A percentile compares a stretch with the other conserved stretches of the same genome.
These are phyloP conservation scores for Akebia trifoliata DNA, from an alignment of 164 flowering plant genomes.

Conservation along the genomic window DNA sequence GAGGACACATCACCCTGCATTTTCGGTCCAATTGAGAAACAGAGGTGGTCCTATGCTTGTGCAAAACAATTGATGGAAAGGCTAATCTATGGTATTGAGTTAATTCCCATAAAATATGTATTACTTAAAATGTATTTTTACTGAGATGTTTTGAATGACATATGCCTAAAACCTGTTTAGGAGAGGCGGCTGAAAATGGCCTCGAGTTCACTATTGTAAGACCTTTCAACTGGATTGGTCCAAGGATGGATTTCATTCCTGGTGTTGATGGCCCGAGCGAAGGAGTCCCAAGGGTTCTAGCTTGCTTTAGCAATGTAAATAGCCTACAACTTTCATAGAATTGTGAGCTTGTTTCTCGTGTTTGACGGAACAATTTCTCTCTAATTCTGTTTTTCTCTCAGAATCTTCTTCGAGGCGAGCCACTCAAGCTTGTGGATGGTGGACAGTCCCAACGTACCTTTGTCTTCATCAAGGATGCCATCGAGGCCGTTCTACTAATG, in stretches of 20 bases:
- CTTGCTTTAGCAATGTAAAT: slow-evolving; percentile 87
- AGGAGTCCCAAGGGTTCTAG: slow-evolving; percentile 85
- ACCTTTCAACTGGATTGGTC: slow-evolving; percentile 93
- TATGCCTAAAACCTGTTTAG: slow-evolving; percentile 22
- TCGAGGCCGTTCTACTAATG: slow-evolving; percentile 68
- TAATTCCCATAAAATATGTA: too few relatives aligned
- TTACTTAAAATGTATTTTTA: background rate
- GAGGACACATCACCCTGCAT: slow-evolving; percentile 81
- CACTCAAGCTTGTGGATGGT: slow-evolving; percentile 71
- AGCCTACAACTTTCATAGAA: background rate
- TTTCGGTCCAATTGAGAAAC: slow-evolving; percentile 82
- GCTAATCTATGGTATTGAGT: slow-evolving; percentile 69
- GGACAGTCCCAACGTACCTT: slow-evolving; percentile 64
- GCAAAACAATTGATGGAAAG: slow-evolving; percentile 91
- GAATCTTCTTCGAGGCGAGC: slow-evolving; percentile 56
- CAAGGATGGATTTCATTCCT: slow-evolving; percentile 87
- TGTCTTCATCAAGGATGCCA: slow-evolving; percentile 62
- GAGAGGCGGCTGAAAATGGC: slow-evolving; percentile 78
- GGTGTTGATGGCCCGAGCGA: slow-evolving; percentile 92
- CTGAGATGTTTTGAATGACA: background rate
- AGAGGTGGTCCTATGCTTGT: slow-evolving; percentile 96
- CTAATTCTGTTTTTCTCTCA: slow-evolving; percentile 10
- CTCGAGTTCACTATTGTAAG: slow-evolving; percentile 76
- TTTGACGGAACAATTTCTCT: background rate
- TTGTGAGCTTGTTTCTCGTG: background rate